These are phyloP conservation scores for Paraconiothyrium sp. DNA, from an alignment of 2,329 filamentous ascomycete genomes.

Conservation along the genomic window DNA sequence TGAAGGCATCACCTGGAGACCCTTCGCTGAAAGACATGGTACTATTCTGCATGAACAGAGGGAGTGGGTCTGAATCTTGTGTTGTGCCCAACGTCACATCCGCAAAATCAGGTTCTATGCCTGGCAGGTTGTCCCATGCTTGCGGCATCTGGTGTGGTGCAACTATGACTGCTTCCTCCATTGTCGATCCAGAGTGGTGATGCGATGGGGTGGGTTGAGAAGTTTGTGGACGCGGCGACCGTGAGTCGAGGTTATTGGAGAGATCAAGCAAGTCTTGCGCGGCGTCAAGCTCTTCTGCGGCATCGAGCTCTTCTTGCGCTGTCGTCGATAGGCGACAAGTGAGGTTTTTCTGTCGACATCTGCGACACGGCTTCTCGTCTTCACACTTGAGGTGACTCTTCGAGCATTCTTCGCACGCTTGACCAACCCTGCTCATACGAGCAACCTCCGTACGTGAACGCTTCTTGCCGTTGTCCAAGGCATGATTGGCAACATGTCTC, in stretches of 20 bases:
- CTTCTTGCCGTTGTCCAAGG: constrained; percentile 45
- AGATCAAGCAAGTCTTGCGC: constrained; percentile 43
- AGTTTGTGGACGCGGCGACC: neutral
- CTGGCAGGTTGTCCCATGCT: neutral
- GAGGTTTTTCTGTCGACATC: constrained; percentile 61
- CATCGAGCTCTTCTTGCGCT: constrained; percentile 28
- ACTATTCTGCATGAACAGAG: constrained; percentile 3
- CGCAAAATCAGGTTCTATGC: neutral
- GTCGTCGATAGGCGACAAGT: constrained; percentile 44
- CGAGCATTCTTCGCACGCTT: constrained; percentile 63
- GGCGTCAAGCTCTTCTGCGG: constrained; percentile 31
- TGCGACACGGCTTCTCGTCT: constrained; percentile 63
- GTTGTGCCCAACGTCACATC: neutral
- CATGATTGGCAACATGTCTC: constrained; percentile 59
- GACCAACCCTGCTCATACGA: constrained; percentile 44
- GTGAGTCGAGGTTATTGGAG: constrained; percentile 35
- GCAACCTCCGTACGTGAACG: constrained; percentile 36
- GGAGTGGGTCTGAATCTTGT: constrained; percentile 3
- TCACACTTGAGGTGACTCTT: constrained; percentile 63
- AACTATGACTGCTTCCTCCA: neutral
- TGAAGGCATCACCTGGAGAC: constrained; percentile 29
- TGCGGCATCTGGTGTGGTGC: neutral
- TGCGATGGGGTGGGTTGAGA: neutral
- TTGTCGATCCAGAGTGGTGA: neutral
- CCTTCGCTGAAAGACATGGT: constrained; percentile 17